Conservation (phyloP, 2,329 filamentous ascomycete genomes). For the Microthyrium microscopicum region DNA sequence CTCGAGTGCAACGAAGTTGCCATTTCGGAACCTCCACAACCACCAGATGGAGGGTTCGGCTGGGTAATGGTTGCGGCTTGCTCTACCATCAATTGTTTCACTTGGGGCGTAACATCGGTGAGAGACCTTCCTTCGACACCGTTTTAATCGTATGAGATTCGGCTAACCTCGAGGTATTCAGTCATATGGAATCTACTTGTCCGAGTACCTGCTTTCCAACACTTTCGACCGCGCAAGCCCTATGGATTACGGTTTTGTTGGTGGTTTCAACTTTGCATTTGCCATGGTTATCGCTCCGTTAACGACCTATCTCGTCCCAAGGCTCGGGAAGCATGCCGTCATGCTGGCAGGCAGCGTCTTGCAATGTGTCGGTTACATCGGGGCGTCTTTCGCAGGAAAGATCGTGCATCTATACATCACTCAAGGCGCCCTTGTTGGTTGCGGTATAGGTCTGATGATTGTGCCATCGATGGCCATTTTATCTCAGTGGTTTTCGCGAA, state of each 20-base stretch:
- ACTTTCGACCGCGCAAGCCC: slow-evolving; percentile 19
- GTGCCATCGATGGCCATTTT: slow-evolving; percentile 22
- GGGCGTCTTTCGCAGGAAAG: slow-evolving; percentile 20
- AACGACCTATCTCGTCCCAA: slow-evolving; percentile 16
- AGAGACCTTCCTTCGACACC: slow-evolving; percentile 3
- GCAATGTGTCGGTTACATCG: slow-evolving; percentile 19
- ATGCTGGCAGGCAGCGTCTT: slow-evolving; percentile 20
- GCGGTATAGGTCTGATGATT: slow-evolving; percentile 25
- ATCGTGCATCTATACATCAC: slow-evolving; percentile 26
- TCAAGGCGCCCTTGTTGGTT: slow-evolving; percentile 25
- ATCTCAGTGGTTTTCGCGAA: slow-evolving; percentile 26
- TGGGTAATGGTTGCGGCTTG: slow-evolving; percentile 11
- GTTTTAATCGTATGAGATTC: not conserved
- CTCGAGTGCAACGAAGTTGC: no score
- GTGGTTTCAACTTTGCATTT: slow-evolving; percentile 21
- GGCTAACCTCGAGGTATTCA: slow-evolving; percentile 5
- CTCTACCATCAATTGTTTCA: slow-evolving; percentile 16
- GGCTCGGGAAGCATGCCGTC: slow-evolving; percentile 13
- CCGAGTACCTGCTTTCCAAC: slow-evolving; percentile 22
- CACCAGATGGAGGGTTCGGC: slow-evolving; percentile 11
- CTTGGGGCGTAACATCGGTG: slow-evolving; percentile 16
- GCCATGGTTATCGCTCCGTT: slow-evolving; percentile 20
- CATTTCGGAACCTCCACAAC: no score
- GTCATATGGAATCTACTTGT: slow-evolving; percentile 27
- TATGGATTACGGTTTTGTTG: slow-evolving; percentile 24